These are phyloP conservation scores for Salix koriyanagi DNA, from an alignment of 345 rosid genomes.

Conservation along the genomic window DNA sequence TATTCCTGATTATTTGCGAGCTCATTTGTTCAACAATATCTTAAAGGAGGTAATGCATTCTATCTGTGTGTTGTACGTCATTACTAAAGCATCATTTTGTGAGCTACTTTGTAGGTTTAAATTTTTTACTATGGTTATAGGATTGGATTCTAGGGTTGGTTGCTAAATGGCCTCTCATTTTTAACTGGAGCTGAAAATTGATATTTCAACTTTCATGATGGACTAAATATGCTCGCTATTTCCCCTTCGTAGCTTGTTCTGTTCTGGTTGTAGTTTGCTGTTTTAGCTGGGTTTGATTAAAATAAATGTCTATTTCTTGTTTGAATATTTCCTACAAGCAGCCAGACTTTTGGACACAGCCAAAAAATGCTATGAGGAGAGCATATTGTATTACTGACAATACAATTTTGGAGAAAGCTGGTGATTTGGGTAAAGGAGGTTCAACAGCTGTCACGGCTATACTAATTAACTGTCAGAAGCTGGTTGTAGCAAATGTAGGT, in stretches of 20 bases:
- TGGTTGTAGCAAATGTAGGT: conserved; percentile 88
- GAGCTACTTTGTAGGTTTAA: not conserved
- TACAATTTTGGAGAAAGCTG: conserved; percentile 58
- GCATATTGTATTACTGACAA: conserved; percentile 68
- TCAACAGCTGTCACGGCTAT: conserved; percentile 95
- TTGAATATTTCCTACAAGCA: conserved; percentile 17
- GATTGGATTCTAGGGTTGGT: not conserved
- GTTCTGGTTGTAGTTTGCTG: not conserved
- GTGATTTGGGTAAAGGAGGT: conserved; percentile 79
- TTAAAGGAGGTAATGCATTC: conserved; percentile 57
- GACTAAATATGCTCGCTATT: not conserved
- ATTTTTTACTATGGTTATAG: not conserved
- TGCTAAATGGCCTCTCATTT: not conserved
- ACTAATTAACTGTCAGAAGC: conserved; percentile 59
- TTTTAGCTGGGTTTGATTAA: not conserved
- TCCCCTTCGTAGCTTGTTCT: not conserved
- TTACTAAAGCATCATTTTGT: not conserved
- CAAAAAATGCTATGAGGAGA: conserved; percentile 63
- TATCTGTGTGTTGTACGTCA: not conserved
- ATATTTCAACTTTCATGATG: not conserved
- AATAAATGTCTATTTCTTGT: not conserved
- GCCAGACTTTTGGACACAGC: conserved; percentile 74
- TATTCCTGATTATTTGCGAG: conserved; percentile 65
- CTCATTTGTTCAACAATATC: conserved; percentile 77
- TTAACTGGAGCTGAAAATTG: not conserved